phyloP scores from a whole-genome alignment of 148 eudicot genomes.

The Rhododendron ovatum region DNA sequence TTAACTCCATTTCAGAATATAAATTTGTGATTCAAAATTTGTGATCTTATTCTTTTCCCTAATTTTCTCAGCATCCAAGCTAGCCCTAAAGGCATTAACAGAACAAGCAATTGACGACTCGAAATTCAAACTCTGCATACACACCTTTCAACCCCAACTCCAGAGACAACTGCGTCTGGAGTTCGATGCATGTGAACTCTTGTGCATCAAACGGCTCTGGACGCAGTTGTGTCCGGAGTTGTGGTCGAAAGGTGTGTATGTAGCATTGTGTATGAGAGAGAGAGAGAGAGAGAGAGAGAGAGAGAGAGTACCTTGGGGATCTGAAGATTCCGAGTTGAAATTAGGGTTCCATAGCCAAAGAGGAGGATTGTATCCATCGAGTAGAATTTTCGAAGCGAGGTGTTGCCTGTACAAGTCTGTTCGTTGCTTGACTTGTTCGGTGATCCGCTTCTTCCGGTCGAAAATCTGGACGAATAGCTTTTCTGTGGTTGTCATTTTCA shows the following conservation, averaged over 20 bases:
- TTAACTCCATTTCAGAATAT: too few species aligned
- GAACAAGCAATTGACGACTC: neutral
- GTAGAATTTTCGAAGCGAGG: slow-evolving; percentile 67
- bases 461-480: slow-evolving; percentile 66
- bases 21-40: neutral
- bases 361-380: slow-evolving; percentile 70
- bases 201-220: too few species aligned
- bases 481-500: slow-evolving; percentile 58
- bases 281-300: neutral
- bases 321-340: slow-evolving; percentile 20
- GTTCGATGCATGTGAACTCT: neutral
- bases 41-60: neutral
- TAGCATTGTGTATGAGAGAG: neutral
- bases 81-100: neutral
- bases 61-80: neutral
- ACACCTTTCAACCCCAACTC: neutral
- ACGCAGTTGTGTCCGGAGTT: too few species aligned
- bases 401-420: slow-evolving; percentile 54
- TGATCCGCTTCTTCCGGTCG: slow-evolving; percentile 57
- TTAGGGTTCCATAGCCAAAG: slow-evolving; percentile 52
- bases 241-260: neutral
- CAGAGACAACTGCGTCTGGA: neutral
- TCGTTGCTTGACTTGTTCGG: slow-evolving; percentile 57
- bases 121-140: neutral
- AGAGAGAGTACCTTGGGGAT: slow-evolving; percentile 11